phyloP scores from a whole-genome alignment of 345 rosid genomes.

The Aurinia saxatilis region DNA sequence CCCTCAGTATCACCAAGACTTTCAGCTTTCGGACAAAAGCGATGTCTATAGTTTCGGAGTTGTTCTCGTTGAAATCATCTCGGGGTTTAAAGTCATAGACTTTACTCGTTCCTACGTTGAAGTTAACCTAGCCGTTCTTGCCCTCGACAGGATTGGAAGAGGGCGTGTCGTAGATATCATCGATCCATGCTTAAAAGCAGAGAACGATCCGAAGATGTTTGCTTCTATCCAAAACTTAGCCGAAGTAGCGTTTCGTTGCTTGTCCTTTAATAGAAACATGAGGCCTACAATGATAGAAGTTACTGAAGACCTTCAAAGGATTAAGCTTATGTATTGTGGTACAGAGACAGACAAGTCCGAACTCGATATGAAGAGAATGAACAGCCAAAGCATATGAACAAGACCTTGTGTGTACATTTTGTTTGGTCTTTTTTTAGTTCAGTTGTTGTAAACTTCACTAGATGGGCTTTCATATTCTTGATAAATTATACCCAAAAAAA shows the following conservation, averaged over 20 bases:
- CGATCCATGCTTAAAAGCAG: conserved; percentile 40
- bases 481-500: too few species aligned
- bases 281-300: conserved; percentile 68
- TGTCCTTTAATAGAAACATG: conserved; percentile 56
- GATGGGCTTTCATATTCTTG: background rate
- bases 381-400: too few species aligned
- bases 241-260: conserved; percentile 73
- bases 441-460: background rate
- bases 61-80: conserved; percentile 57
- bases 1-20: conserved; percentile 82
- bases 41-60: conserved; percentile 85
- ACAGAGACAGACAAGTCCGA: background rate
- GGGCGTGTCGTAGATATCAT: conserved; percentile 49
- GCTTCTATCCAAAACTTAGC: conserved; percentile 42
- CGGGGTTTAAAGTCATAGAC: conserved; percentile 58
- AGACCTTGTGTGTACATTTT: too few species aligned
- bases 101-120: conserved; percentile 44
- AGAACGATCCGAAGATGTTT: conserved; percentile 36
- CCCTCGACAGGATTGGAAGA: conserved; percentile 47
- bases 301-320: conserved; percentile 42
- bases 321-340: conserved; percentile 24
- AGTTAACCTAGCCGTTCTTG: conserved; percentile 59
- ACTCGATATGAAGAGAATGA: background rate
- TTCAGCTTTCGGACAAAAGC: conserved; percentile 78
- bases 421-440: too few species aligned